Evolutionary conservation across 2,329 filamentous ascomycete species (phyloP), one percentile per base, ranked within the genome.

Genomic region (Pyrenophora seminiperda): DNA sequence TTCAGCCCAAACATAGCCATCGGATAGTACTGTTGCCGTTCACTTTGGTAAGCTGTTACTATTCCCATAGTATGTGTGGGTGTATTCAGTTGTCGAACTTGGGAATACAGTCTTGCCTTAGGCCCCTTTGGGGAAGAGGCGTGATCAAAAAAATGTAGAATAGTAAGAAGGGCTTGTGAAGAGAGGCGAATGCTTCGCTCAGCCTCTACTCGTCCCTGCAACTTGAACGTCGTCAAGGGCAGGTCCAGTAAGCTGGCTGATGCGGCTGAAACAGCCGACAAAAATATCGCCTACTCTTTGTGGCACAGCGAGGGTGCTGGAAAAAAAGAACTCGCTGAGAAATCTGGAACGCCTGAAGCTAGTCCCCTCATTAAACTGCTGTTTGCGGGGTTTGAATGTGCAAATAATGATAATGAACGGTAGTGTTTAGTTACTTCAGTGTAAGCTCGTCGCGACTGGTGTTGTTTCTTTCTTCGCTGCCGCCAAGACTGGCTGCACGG

Each of bases 1-100:
- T n/a, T n/a, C n/a, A n/a, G n/a, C n/a, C 33, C 33, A 24, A n/a
- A 46, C 48, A 45, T 50, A 58, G 50, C 52, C 54, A 31, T 40
- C 50, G 44, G 54, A 46, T 49, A 30, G 15, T 11, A 17, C 10
- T 33, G 18, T 22, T 59, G 27, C 54, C 51, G 54, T 53, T 17
- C 38, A 32, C 17, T 15, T n/a, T n/a, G 18, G 46, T 51, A 55
- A 55, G 54, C 42, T 30, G 41, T 53, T 18, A 13, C 33, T 29
- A 27, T 32, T 37, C 22, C 34, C 14, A 33, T 15, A 24, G 20
- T 36, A n/a, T n/a, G n/a, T 20, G 49, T 33, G 20, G 19, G 14
- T 24, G 46, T 41, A n/a, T 40, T 43, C n/a, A 31, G 44, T 45
- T 29, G 31, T 18, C 43, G 14, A 33, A 27, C 50, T 53, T 39